Evolutionary conservation across 2,329 filamentous ascomycete genomes (phyloP).

Genomic region (Trichoderma polysporum): DNA sequence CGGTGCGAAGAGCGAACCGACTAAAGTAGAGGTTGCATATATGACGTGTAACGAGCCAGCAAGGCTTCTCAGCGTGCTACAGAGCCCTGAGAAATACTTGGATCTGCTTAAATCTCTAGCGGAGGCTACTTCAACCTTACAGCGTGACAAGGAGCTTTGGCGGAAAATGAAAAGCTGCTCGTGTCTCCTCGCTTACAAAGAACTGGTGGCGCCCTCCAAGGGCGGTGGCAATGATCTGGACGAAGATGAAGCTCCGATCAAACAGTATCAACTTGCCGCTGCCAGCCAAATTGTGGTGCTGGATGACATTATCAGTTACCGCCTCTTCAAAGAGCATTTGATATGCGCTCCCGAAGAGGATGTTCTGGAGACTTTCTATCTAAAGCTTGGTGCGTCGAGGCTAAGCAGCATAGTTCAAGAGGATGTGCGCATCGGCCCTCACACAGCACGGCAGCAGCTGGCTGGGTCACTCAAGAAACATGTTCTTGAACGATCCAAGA

Average conservation of each 20-base stretch:
- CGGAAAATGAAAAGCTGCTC: constrained; percentile 70
- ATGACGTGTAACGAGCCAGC: constrained; percentile 83
- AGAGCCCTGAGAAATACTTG: constrained; percentile 82
- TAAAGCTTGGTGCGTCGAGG: constrained; percentile 72
- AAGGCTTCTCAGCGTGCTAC: constrained; percentile 74
- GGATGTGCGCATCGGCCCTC: constrained; percentile 68
- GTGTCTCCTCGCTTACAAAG: constrained; percentile 81
- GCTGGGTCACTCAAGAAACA: constrained; percentile 72
- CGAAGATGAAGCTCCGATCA: constrained; percentile 66
- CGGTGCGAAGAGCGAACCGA: constrained; percentile 89
- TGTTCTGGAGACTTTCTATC: constrained; percentile 78
- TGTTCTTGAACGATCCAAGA: constrained; percentile 80
- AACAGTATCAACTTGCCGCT: constrained; percentile 74
- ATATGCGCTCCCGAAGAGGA: constrained; percentile 91
- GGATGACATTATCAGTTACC: constrained; percentile 87
- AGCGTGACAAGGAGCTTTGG: constrained; percentile 76
- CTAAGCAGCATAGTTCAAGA: constrained; percentile 78
- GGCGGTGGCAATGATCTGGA: constrained; percentile 51
- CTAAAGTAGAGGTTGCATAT: constrained; percentile 77
- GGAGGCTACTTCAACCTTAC: constrained; percentile 67
- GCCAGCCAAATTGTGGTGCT: constrained; percentile 73
- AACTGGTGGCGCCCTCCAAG: constrained; percentile 54
- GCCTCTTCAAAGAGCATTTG: constrained; percentile 80
- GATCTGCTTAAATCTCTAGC: constrained; percentile 78
- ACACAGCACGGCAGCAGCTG: constrained; percentile 64